Base-by-base conservation (phyloP, 768 basidiomycete species). In the Hericium coralloides region DNA sequence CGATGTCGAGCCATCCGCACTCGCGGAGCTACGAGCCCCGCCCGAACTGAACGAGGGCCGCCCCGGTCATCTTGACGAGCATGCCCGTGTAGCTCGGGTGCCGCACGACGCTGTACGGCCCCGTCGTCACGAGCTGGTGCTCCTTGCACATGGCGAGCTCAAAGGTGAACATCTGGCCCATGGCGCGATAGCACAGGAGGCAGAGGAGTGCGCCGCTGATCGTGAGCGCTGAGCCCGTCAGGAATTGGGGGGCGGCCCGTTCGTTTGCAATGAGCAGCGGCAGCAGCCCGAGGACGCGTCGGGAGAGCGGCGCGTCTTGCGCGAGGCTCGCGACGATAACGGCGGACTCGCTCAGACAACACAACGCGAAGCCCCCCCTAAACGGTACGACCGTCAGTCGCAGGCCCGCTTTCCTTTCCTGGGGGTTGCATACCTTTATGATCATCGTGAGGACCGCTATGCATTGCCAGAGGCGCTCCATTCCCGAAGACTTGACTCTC, bases 81-180 rank as follows among this genome's bases (percentile, higher is more conserved):
- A 38, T 14, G 18, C 60, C 64, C 2, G 57, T 55, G 59, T 69
- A 69, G 58, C 54, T 47, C 12, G 69, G 69, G 52, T 70, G 69
- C 12, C 69, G 65, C 1, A 70, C 68, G 53, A 65, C 20, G 18
- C 63, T 51, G 60, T 70, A 70, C 38, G 68, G 69, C 12, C 67
- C 67, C 20, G n/a, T 37, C 12, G 67, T 68, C 22, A 68, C 56
- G 15, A 70, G 63, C 49, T 51, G 55, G 49, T 70, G 69, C 45
- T 62, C 60, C 14, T 64, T 53, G 26, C 55, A 55, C 9, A 70
- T 49, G 14, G 65, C 54, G 22, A 70, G 55, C 38, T 67, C 60
- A 61, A 63, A 66, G n/a, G 67, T 70, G 64, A 68, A 70, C 58
- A 58, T 47, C 7, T 55, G 54, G 14, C 68, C 69, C n/a, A 70